These are phyloP conservation scores for Ceratobasidium sp. DNA, from an alignment of 1,284 basidiomycete species.

Conservation along the genomic window DNA sequence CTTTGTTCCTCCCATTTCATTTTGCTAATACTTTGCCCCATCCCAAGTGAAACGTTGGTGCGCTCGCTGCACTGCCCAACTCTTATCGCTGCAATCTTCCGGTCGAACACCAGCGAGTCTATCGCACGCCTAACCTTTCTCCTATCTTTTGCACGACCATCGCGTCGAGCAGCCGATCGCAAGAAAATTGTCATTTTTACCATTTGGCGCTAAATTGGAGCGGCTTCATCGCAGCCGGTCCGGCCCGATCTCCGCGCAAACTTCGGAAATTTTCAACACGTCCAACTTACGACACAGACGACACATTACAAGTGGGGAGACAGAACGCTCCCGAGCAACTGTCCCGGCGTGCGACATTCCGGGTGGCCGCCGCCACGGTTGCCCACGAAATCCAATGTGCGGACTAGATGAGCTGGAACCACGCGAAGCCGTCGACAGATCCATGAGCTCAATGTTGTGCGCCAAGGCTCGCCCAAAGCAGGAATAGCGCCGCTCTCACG, in stretches of 20 bases:
- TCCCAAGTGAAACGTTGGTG: no score
- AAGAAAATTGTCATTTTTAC: neutral
- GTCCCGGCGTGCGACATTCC: neutral
- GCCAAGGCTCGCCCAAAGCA: neutral
- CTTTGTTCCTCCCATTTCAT: no score
- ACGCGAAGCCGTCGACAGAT: no score
- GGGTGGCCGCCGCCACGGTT: neutral
- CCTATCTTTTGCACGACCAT: neutral
- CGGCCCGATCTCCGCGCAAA: conserved; percentile 37
- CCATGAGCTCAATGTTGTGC: neutral
- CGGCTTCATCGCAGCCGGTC: neutral
- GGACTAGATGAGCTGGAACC: neutral
- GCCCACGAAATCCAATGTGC: neutral
- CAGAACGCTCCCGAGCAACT: conserved; percentile 1
- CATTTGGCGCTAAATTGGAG: conserved; percentile 9
- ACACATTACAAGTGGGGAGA: conserved; percentile 20
- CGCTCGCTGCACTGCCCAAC: neutral
- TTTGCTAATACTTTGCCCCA: no score
- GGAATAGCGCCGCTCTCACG: conserved; percentile 1
- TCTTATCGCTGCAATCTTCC: neutral
- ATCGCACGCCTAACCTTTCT: no score
- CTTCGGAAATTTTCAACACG: conserved; percentile 28
- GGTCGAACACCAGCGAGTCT: no score
- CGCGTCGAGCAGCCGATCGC: neutral
- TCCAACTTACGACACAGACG: conserved; percentile 19